Evolutionary conservation across 257 asterid species (phyloP), one percentile per base, ranked within the genome.

Genomic region (Marsdenia floribunda): DNA sequence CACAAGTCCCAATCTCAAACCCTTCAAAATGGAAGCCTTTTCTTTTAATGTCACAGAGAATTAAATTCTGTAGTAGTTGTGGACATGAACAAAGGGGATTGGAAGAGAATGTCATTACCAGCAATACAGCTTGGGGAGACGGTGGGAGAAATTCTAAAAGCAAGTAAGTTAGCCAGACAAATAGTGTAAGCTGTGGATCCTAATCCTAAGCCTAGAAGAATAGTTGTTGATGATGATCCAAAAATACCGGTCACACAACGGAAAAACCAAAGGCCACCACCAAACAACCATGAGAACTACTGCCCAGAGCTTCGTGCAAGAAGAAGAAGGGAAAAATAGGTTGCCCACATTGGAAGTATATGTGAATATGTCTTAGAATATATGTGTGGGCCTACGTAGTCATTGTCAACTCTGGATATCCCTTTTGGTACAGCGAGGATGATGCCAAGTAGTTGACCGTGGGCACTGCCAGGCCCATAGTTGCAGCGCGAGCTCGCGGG

Each of bases 41-140:
- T 49, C 18, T 49, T 49, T 12, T 14, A 49, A 14, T 49, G 9
- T 26, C n/a, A 35, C 5, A 33, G 3, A 13, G 35, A 38, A 26
- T 5, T 29, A 9, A 8, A 10, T 26, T 13, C n/a, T 26, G 15
- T 24, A 26, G 42, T 12, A 11, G 12, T 8, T 11, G 49, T 40
- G 46, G 46, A 8, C 9, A 6, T 57, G 10, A 40, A 61, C 69
- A 18, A 82, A 87, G 96, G 87, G 53, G 96, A 90, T 65, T 90
- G 96, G 98, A 78, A 73, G 78, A 74, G 91, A 83, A 89, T 90
- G 98, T 85, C 98, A 12, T 74, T 93, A 68, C 97, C 98, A 42
- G 98, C 98, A 74, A 93, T 93, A 97, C 88, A 90, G 1, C 73
- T 93, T 42, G 96, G 92, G n/a, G 98, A 90, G 64, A 93, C 98